A percentile compares a stretch with the other conserved stretches of the same genome.
Conservation (phyloP, 345 rosid species). For the Syzygium grande region DNA sequence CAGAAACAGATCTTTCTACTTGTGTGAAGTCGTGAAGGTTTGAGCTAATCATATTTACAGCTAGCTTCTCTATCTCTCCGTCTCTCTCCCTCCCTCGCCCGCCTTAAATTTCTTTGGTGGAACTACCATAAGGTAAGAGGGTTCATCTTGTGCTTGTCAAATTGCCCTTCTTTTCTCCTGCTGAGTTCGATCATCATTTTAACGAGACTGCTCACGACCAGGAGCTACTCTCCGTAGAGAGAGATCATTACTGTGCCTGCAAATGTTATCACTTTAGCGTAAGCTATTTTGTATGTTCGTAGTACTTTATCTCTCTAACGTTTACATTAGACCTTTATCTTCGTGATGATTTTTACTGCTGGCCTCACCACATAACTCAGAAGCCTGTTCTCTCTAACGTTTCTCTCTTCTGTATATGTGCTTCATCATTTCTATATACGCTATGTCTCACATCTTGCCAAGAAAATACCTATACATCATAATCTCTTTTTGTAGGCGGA, state of each 20-base stretch:
- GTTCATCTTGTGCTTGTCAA: neutral
- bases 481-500: neutral
- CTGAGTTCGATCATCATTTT: neutral
- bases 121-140: neutral
- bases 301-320: too few relatives aligned
- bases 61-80: neutral
- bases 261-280: neutral
- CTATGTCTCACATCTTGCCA: neutral
- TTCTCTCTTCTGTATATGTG: neutral
- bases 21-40: neutral
- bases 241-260: neutral
- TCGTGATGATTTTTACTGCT: neutral
- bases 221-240: neutral
- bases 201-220: neutral
- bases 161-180: neutral
- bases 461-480: neutral
- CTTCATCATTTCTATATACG: neutral
- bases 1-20: neutral
- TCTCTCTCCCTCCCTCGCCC: neutral
- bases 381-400: neutral
- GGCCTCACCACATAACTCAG: neutral
- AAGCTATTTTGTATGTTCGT: neutral
- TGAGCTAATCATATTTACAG: neutral
- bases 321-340: neutral
- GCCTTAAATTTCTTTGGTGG: neutral